Conservation (phyloP, 257 asterid species). For the Capsicum rhomboideum region DNA sequence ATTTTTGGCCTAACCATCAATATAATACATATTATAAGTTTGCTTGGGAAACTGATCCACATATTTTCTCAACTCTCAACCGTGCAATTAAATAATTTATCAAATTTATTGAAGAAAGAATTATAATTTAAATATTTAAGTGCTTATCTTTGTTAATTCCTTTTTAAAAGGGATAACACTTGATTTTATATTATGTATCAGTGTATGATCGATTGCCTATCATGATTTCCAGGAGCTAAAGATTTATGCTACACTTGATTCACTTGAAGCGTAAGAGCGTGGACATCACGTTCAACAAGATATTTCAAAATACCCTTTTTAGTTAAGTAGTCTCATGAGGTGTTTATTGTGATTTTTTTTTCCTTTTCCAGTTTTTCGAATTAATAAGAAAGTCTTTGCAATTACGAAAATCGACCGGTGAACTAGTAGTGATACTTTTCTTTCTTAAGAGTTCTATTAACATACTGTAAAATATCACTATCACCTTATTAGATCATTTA, state of each 20-base stretch:
- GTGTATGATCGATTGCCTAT: not conserved
- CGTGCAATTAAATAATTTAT: not conserved
- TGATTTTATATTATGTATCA: not conserved
- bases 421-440: not conserved
- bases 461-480: not conserved
- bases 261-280: not conserved
- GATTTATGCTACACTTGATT: not conserved
- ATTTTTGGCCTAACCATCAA: not conserved
- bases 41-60: not conserved
- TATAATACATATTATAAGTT: not conserved
- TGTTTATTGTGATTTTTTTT: not conserved
- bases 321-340: not conserved
- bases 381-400: not conserved
- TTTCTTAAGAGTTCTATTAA: not conserved
- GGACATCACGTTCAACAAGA: not conserved
- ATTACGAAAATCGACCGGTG: no score
- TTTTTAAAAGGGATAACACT: not conserved
- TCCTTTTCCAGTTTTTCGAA: not conserved
- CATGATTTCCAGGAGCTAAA: not conserved
- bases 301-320: not conserved
- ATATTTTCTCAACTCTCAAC: not conserved
- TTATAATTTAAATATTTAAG: not conserved
- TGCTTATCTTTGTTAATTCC: not conserved
- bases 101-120: not conserved
- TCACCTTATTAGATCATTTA: not conserved